A percentile compares a stretch with the other conserved stretches of the same genome.
phyloP scores from a whole-genome alignment of 306 rosid genomes.

The Inga oerstediana region DNA sequence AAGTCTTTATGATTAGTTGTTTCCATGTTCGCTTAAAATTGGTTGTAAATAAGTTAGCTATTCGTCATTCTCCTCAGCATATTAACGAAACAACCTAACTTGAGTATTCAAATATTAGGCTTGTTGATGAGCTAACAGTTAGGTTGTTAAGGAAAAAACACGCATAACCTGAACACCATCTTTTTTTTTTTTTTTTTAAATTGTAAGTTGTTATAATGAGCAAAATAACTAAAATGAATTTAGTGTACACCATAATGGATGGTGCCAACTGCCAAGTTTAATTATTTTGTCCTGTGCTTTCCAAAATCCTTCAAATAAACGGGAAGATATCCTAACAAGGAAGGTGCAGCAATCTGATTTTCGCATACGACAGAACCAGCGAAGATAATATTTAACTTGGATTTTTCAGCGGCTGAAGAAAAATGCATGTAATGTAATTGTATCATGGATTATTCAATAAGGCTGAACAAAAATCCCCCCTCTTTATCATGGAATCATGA shows the following conservation, averaged over 20 bases:
- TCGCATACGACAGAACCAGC: background rate
- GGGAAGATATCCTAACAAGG: background rate
- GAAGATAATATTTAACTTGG: background rate
- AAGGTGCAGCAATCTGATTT: background rate
- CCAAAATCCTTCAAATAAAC: background rate
- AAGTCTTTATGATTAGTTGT: background rate
- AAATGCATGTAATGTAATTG: background rate
- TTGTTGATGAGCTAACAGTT: background rate
- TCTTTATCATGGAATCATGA: constrained; percentile 24
- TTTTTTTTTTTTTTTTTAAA: no score
- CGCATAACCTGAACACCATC: background rate
- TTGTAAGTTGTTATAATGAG: no score
- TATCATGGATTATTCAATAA: background rate
- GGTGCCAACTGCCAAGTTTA: no score
- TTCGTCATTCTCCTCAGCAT: background rate
- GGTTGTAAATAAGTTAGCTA: background rate
- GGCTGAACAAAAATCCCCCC: background rate
- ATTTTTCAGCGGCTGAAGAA: background rate
- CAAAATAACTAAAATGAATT: no score
- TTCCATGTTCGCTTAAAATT: background rate
- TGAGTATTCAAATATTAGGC: background rate
- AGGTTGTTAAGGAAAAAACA: background rate
- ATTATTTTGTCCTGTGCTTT: background rate
- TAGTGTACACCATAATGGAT: no score
- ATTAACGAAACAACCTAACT: background rate